A percentile compares a stretch with the other conserved stretches of the same genome.
These are phyloP conservation scores for Wickerhamia fluorescens DNA, from an alignment of 805 yeast species.

Conservation along the genomic window DNA sequence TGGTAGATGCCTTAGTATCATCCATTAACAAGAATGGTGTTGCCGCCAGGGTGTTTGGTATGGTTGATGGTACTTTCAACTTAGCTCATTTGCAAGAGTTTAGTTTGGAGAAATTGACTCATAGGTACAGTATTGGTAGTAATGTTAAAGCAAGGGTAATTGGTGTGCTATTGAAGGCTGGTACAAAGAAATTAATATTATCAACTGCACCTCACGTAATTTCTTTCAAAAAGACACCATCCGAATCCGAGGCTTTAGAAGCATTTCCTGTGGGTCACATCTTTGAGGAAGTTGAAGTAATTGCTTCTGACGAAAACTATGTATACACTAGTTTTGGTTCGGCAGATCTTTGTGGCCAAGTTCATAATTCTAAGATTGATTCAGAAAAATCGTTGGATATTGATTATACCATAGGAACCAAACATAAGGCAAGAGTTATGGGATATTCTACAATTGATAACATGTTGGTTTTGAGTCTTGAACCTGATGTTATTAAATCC, in stretches of 20 bases:
- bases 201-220: constrained; percentile 56
- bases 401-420: constrained; percentile 56
- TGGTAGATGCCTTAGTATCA: constrained; percentile 66
- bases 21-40: constrained; percentile 58
- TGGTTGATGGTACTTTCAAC: constrained; percentile 64
- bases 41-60: constrained; percentile 65
- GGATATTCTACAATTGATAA: constrained; percentile 66
- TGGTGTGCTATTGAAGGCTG: constrained; percentile 43
- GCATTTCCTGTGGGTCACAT: constrained; percentile 77
- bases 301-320: constrained; percentile 52
- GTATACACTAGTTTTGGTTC: constrained; percentile 53
- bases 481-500: constrained; percentile 55
- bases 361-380: constrained; percentile 68
- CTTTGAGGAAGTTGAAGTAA: constrained; percentile 51
- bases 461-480: constrained; percentile 58
- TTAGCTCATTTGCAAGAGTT: constrained; percentile 55
- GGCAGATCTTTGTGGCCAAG: constrained; percentile 54
- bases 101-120: constrained; percentile 43
- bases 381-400: constrained; percentile 36
- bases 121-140: constrained; percentile 62
- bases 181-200: constrained; percentile 53
- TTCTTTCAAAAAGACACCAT: constrained; percentile 15
- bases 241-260: constrained; percentile 31
- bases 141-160: constrained; percentile 63
- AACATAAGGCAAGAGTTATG: constrained; percentile 69